Evolutionary conservation across 2,329 filamentous ascomycete species (phyloP), one percentile per base, ranked within the genome.

Genomic region (Aureobasidium melanogenum): DNA sequence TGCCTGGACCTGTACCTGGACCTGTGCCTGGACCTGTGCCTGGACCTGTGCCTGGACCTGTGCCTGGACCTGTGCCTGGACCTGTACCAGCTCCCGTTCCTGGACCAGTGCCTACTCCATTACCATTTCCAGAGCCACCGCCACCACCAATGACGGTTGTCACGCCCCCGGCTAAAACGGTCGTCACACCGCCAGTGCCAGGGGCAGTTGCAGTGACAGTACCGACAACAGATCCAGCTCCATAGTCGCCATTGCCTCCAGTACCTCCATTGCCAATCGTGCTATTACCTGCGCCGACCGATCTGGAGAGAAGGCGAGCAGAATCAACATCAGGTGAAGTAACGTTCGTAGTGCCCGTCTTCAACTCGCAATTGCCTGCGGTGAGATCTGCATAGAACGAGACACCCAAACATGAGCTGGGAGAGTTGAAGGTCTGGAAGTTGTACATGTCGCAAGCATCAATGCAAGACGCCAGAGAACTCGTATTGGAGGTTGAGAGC

Each of bases 391-490:
- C 43, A 30, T 63, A 63, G 61, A 63, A 72, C 1, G 68, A 70
- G 28, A 72, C 62, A 22, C 67, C 69, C 5, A 63, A 48, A 55
- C 71, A 72, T 7, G 62, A 52, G n/a, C 59, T 67, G 26, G 64
- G 62, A 15, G 39, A 41, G 26, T 63, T 62, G 64, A 68, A 68
- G n/a, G 62, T 64, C 14, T 64, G 51, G 15, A 66, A 50, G 51
- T 72, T 72, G 63, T 67, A 71, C 63, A 67, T 67, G 60, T 71
- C 69, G 63, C 70, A 72, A n/a, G 68, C 64, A 26, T 66, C 61
- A 54, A 71, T 69, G 44, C 70, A 72, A 28, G 62, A 64, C 8
- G 61, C 56, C 26, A 72, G 62, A 10, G 64, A 67, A 48, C 58
- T 55, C 24, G 67, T 64, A 7, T 66, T 67, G 14, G 65, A 66